Evolutionary conservation across 2,329 filamentous ascomycete genomes (phyloP).

Genomic region (Sarocladiaceae sp.): DNA sequence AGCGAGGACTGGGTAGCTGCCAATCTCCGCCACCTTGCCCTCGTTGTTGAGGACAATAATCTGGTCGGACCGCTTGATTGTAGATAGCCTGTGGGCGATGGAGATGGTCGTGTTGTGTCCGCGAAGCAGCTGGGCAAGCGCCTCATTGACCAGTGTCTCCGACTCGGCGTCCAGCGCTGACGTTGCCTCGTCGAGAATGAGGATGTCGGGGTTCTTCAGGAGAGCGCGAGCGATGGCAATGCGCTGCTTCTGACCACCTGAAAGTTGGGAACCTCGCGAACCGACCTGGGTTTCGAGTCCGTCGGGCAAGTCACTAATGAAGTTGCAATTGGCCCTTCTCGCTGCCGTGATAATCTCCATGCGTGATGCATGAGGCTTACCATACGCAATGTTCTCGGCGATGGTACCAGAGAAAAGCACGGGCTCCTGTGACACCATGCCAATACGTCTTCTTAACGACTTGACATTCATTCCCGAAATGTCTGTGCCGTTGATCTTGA

Average conservation of each 20-base stretch:
- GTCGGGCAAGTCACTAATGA: constrained; percentile 94
- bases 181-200: constrained; percentile 94
- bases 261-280: constrained; percentile 85
- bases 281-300: constrained; percentile 93
- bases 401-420: constrained; percentile 84
- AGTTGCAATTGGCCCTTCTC: constrained; percentile 88
- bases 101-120: constrained; percentile 95
- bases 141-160: constrained; percentile 92
- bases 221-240: constrained; percentile 94
- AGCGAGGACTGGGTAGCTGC: constrained; percentile 73
- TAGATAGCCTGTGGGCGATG: constrained; percentile 91
- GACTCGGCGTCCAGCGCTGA: constrained; percentile 94
- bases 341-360: constrained; percentile 82
- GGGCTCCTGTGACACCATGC: constrained; percentile 91
- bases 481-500: constrained; percentile 79
- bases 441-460: constrained; percentile 84
- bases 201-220: constrained; percentile 91
- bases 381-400: constrained; percentile 88
- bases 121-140: constrained; percentile 70
- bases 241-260: constrained; percentile 93
- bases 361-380: constrained; percentile 69
- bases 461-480: constrained; percentile 86
- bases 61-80: constrained; percentile 90
- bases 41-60: constrained; percentile 88
- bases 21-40: constrained; percentile 85